Evolutionary conservation across 306 rosid species (phyloP).

Genomic region (Citrullus mucosospermus): DNA sequence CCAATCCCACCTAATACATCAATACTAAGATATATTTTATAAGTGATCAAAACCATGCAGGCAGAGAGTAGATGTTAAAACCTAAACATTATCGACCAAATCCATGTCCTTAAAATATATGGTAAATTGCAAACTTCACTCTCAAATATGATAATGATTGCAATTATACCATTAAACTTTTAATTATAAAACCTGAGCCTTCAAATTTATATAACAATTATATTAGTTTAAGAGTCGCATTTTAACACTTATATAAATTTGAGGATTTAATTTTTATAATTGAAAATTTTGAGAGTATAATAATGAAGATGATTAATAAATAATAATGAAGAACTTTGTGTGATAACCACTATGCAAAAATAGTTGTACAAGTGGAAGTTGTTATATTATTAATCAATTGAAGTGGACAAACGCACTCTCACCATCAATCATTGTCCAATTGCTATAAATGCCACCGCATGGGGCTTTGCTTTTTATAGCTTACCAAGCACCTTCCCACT

Average conservation of each 20-base stretch:
- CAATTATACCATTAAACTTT: too few relatives aligned
- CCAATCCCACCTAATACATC: neutral
- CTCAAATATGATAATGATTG: too few relatives aligned
- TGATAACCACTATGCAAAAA: neutral
- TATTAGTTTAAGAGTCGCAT: too few relatives aligned
- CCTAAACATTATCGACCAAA: neutral
- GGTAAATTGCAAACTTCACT: too few relatives aligned
- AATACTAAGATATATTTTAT: neutral
- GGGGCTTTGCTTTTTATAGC: neutral
- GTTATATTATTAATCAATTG: neutral
- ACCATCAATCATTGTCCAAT: neutral
- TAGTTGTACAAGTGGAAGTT: neutral
- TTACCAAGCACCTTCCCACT: neutral
- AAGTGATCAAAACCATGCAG: too few relatives aligned
- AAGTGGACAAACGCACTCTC: neutral
- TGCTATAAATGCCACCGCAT: neutral
- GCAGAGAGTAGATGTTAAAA: neutral
- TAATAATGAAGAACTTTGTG: neutral
- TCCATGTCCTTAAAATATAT: too few relatives aligned
- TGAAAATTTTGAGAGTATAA: too few relatives aligned
- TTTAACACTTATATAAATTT: too few relatives aligned
- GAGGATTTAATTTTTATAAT: too few relatives aligned
- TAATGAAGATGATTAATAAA: neutral
- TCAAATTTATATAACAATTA: too few relatives aligned
- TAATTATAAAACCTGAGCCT: too few relatives aligned